These are phyloP conservation scores for Ensete glaucum DNA, from an alignment of 176 grass and related monocot genomes.

Conservation along the genomic window DNA sequence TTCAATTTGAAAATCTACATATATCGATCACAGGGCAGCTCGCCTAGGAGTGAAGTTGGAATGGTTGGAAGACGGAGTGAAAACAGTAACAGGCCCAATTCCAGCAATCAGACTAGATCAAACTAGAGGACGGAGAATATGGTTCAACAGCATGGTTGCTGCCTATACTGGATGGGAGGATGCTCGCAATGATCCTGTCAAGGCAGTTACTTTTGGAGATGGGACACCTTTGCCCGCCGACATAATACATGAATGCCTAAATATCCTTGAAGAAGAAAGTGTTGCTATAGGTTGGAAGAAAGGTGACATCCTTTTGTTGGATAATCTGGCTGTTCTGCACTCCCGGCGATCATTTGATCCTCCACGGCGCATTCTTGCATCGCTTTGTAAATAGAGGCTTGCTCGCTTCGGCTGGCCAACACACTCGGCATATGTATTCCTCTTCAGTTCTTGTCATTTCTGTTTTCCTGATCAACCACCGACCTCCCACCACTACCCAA, in stretches of 20 bases:
- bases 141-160: constrained; percentile 98
- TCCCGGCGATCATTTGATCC: constrained; percentile 62
- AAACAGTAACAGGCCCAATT: constrained; percentile 79
- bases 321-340: constrained; percentile 83
- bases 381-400: constrained; percentile 60
- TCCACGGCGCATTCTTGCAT: constrained; percentile 75
- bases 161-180: constrained; percentile 96
- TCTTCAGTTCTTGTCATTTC: not conserved
- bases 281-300: constrained; percentile 59
- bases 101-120: constrained; percentile 57
- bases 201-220: constrained; percentile 74
- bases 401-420: not conserved
- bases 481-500: not conserved
- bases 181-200: constrained; percentile 66
- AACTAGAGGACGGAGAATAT: constrained; percentile 52
- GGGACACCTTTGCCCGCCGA: constrained; percentile 49
- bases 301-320: constrained; percentile 68
- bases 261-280: constrained; percentile 62
- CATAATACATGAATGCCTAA: constrained; percentile 52
- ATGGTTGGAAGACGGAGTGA: constrained; percentile 69
- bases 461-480: not conserved
- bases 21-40: constrained; percentile 29
- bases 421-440: not conserved
- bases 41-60: constrained; percentile 73
- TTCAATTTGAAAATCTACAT: not conserved